These are phyloP conservation scores for Nymphaea colorata DNA, from an alignment of 164 flowering plant species.

Conservation along the genomic window DNA sequence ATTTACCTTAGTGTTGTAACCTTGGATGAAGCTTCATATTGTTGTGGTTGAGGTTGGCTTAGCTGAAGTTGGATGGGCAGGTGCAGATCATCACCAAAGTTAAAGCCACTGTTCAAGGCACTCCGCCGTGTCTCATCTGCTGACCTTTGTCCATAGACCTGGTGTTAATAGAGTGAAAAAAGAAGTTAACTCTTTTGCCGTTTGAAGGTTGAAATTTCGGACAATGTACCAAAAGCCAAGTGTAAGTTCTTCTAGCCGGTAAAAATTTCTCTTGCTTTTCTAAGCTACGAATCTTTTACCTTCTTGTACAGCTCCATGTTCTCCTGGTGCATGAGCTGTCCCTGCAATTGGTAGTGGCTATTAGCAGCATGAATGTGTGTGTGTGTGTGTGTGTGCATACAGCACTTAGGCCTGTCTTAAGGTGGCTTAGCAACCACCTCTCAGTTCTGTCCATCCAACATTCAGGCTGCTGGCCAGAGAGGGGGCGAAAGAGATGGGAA, in stretches of 20 bases:
- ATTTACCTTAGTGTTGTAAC: constrained; percentile 42
- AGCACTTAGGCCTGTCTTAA: too few relatives aligned
- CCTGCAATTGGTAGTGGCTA: constrained; percentile 30
- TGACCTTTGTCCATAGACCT: constrained; percentile 54
- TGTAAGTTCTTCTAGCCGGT: not conserved
- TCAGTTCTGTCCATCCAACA: not conserved
- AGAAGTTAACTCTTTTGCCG: too few relatives aligned
- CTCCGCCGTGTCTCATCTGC: constrained; percentile 24
- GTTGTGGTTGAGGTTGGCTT: constrained; percentile 58
- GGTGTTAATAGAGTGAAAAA: not conserved
- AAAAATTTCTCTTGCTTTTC: too few relatives aligned
- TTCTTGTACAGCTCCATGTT: constrained; percentile 66
- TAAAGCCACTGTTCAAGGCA: constrained; percentile 18
- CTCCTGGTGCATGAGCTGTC: constrained; percentile 62
- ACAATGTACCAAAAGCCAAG: not conserved
- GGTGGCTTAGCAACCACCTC: too few relatives aligned
- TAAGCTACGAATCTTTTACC: constrained; percentile 20
- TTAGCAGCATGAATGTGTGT: too few relatives aligned
- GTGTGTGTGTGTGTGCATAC: too few relatives aligned
- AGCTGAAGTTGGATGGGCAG: constrained; percentile 58
- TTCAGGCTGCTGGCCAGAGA: constrained; percentile 9
- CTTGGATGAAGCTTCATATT: constrained; percentile 24
- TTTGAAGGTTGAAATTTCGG: too few relatives aligned
- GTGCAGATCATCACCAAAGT: constrained; percentile 27
- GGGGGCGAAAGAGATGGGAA: not conserved